Base-by-base conservation (phyloP, 306 rosid species). In the Psophocarpus tetragonolobus region DNA sequence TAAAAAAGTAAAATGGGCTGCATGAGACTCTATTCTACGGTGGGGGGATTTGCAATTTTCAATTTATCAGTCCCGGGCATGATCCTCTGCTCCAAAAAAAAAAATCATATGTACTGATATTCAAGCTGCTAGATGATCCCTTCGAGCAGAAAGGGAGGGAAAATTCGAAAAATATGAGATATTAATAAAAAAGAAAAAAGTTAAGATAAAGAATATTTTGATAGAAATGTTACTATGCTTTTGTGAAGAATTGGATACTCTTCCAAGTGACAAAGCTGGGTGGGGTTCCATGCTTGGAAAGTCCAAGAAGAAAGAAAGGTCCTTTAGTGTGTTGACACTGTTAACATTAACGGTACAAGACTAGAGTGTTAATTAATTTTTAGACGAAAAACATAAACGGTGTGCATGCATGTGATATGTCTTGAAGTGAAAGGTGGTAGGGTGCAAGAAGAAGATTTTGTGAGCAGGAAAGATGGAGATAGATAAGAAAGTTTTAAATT, bases 171-270 rank as follows among this genome's bases (percentile, higher is more conserved):
- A 64, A 30, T 30, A 54, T 9, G 68, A 41, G 11, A 74, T 62
- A 20, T 15, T 24, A 63, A 4, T 0, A 27, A 38, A 3, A 30
- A 3, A 13, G 38, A 39, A 39, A 56, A 33, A 42, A 17, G 27
- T 41, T 53, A 81, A 69, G 42, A 21, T 63, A 58, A 79, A 86
- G 87, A 82, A 87, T 82, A 80, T 87, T 74, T 87, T 82, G 89
- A 80, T 75, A 44, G 30, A 67, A 84, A 82, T 77, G 75, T 71
- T 10, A 80, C 42, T 72, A 81, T 69, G 84, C 75, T 81, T 77
- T 83, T 58, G 67, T 76, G 93, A 83, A 84, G 97, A 89, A 92
- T 84, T 86, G 71, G 93, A 86, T 87, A 44, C 93, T 78, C 80
- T 69, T 64, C 50, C 26, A 50, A 71, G 76, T 70, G 78, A 80